A percentile compares a stretch with the other conserved stretches of the same genome.
These are phyloP conservation scores for Zopfochytrium polystomum DNA, from an alignment of 371 early-diverging fungal species.

Conservation along the genomic window DNA sequence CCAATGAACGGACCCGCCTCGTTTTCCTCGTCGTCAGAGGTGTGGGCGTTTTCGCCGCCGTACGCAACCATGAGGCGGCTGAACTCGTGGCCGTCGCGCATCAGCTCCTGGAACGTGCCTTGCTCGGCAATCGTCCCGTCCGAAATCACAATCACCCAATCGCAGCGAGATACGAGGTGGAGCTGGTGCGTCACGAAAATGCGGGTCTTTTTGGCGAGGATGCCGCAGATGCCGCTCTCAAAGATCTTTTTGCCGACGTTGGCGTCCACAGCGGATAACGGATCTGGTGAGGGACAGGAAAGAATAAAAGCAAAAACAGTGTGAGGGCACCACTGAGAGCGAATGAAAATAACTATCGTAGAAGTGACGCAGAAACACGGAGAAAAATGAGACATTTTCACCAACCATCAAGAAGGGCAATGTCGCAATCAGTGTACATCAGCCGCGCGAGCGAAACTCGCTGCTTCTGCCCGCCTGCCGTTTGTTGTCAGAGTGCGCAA, in stretches of 20 bases:
- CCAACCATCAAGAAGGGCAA: conserved; percentile 29
- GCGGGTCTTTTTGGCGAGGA: conserved; percentile 34
- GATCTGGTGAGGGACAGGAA: conserved; percentile 42
- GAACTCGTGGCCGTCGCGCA: conserved; percentile 49
- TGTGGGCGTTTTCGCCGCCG: conserved; percentile 36
- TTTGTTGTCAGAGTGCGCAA: too few relatives aligned
- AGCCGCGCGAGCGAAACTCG: conserved; percentile 57
- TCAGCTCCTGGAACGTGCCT: conserved; percentile 56
- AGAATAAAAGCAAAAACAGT: background rate
- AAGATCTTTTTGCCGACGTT: conserved; percentile 45
- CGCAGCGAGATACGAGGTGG: conserved; percentile 62
- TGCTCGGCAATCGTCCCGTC: conserved; percentile 57
- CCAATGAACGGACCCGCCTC: too few relatives aligned
- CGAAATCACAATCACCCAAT: conserved; percentile 55
- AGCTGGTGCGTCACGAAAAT: conserved; percentile 52
- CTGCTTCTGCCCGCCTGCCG: conserved; percentile 54
- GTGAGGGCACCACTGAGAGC: conserved; percentile 40
- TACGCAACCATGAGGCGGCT: conserved; percentile 44
- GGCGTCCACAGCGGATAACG: conserved; percentile 43
- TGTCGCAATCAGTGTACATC: conserved; percentile 21
- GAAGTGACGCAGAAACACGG: too few relatives aligned
- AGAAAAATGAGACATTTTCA: too few relatives aligned
- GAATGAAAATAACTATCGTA: too few relatives aligned
- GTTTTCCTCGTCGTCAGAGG: conserved; percentile 1
- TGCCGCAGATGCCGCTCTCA: conserved; percentile 37